A percentile compares a stretch with the other conserved stretches of the same genome.
Conservation (phyloP, 495 filamentous ascomycete genomes). For the Choiromyces venosus region DNA sequence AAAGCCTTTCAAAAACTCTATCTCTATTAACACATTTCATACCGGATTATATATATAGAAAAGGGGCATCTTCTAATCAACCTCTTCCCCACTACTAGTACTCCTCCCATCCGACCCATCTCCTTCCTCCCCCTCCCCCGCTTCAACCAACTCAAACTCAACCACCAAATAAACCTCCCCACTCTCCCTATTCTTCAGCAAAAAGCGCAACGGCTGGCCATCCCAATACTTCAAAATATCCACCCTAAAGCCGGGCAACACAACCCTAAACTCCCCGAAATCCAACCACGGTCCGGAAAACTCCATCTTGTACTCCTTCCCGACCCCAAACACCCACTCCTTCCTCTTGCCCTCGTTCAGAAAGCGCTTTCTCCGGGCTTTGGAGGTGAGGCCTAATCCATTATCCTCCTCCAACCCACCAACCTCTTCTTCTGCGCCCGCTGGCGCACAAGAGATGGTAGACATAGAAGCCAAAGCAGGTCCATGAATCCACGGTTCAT, state of each 20-base stretch:
- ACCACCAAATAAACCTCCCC: constrained; percentile 70
- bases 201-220: constrained; percentile 65
- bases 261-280: constrained; percentile 75
- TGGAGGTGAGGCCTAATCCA: constrained; percentile 41
- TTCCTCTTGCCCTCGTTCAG: constrained; percentile 50
- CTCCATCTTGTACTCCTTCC: constrained; percentile 62
- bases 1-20: constrained; percentile 6
- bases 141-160: constrained; percentile 50
- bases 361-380: constrained; percentile 61
- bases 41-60: too few relatives aligned
- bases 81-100: background rate
- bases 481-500: constrained; percentile 77
- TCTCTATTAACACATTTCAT: background rate
- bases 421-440: constrained; percentile 64
- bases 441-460: constrained; percentile 51
- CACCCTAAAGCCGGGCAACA: constrained; percentile 70
- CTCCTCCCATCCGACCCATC: background rate
- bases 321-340: constrained; percentile 50
- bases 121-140: constrained; percentile 9
- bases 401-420: constrained; percentile 49
- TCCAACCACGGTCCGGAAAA: constrained; percentile 92
- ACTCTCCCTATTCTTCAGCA: constrained; percentile 69
- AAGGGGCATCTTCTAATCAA: constrained; percentile 13
- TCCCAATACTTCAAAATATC: constrained; percentile 77
- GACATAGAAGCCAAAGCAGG: constrained; percentile 69